Base-by-base conservation (phyloP, 2,329 filamentous ascomycete species). In the Microdochium paspali region DNA sequence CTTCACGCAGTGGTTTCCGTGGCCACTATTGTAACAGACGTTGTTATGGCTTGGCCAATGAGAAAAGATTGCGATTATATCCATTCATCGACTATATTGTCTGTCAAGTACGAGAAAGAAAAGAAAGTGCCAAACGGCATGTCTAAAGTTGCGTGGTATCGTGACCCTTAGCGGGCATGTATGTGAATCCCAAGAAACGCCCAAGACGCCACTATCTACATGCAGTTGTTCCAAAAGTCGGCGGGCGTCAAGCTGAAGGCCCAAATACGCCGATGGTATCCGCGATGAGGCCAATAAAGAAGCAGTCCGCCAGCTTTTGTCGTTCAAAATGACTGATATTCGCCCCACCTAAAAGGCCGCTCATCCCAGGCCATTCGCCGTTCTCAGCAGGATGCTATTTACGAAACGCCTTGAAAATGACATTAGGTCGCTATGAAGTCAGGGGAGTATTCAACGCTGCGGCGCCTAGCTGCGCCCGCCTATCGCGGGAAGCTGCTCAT, bases 141-240 rank as follows among this genome's bases (percentile, higher is more conserved):
- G 18, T 40, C 35, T 40, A 40, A 45, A 56, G 50, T 50, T 56
- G 48, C 25, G 49, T 59, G 54, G 56, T 61, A 58, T 60, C 57
- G 53, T 53, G 46, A 55, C 50, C 52, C 50, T 46, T 47, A 28
- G 40, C 23, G 45, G 50, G 50, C 48, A 52, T 51, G 43, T 50
- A 32, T 51, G 56, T 25, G 44, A 49, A 49, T 46, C 35, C 47
- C 46, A 42, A 46, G 49, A 54, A 57, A 55, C 54, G 49, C 54
- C 56, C 6, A 40, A 21, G 23, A 40, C 35, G 35, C 35, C 35
- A 21, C 35, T 18, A 18, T 40, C 18, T 40, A 21, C 35, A 40
- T 40, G 20, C 9, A 5, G 23, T 9, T 7, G 18, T 15, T 21
- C 35, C 26, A 7, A 28, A 28, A 28, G 13, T 7, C 26, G 26